These are phyloP conservation scores for Micractinium sp. DNA, from an alignment of 139 green algal species.

Conservation along the genomic window DNA sequence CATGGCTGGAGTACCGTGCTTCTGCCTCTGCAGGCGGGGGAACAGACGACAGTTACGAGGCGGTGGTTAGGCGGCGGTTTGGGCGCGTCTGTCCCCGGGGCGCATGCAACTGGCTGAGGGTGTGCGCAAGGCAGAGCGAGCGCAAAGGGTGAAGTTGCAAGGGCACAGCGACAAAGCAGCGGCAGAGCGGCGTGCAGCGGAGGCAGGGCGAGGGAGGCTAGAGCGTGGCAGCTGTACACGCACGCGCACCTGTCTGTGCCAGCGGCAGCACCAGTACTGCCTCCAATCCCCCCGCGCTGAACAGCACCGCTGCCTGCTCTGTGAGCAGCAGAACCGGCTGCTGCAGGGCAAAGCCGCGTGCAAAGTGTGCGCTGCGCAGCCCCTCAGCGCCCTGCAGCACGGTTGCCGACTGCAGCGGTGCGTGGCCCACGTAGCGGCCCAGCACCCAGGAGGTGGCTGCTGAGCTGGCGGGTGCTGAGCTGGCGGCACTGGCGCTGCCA, in stretches of 20 bases:
- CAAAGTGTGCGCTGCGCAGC: conserved; percentile 4
- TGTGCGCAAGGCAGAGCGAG: no score
- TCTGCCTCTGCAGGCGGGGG: conserved; percentile 1
- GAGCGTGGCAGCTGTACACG: background rate
- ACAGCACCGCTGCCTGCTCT: conserved; percentile 12
- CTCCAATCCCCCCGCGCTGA: background rate
- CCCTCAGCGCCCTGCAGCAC: conserved; percentile 21
- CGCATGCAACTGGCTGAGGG: background rate
- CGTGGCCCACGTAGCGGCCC: conserved; percentile 3
- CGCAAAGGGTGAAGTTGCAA: no score
- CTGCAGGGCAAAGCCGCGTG: background rate
- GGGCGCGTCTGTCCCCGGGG: no score
- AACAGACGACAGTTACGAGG: background rate
- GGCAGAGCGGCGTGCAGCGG: background rate
- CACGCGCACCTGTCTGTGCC: background rate
- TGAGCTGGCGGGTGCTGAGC: background rate
- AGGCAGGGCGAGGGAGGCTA: background rate
- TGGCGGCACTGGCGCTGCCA: background rate
- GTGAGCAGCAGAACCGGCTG: conserved; percentile 15
- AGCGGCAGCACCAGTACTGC: conserved; percentile 23
- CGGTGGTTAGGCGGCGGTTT: no score
- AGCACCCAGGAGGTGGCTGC: background rate
- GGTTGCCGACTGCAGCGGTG: background rate
- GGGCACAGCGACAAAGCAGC: no score
- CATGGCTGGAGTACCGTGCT: conserved; percentile 13